These are phyloP conservation scores for Lactarius tabidus DNA, from an alignment of 768 basidiomycete species.

Conservation along the genomic window DNA sequence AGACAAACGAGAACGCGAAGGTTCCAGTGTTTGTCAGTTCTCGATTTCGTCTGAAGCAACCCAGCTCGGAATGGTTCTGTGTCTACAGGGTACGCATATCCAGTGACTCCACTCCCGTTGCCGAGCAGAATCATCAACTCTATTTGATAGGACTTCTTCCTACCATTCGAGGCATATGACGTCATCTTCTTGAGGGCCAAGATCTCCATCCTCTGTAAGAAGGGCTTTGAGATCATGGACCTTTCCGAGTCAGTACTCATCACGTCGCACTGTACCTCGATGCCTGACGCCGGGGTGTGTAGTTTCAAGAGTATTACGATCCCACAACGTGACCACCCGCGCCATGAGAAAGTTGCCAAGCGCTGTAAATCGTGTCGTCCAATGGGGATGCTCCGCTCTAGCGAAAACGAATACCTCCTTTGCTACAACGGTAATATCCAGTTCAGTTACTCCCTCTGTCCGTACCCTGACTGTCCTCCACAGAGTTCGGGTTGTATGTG, in stretches of 20 bases:
- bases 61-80: too few relatives aligned
- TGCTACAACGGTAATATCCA: slow-evolving; percentile 72
- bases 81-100: slow-evolving; percentile 59
- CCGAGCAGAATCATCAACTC: neutral
- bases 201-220: slow-evolving; percentile 88
- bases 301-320: slow-evolving; percentile 89
- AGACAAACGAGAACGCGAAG: slow-evolving; percentile 77
- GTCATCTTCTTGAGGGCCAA: slow-evolving; percentile 90
- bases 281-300: slow-evolving; percentile 13
- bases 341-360: too few relatives aligned
- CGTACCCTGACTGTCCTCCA: slow-evolving; percentile 9
- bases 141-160: slow-evolving; percentile 70
- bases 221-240: slow-evolving; percentile 98
- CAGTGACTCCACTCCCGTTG: neutral
- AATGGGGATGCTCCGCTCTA: slow-evolving; percentile 87
- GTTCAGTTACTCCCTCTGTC: neutral
- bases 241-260: slow-evolving; percentile 67
- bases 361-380: too few relatives aligned
- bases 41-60: slow-evolving; percentile 73
- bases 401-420: slow-evolving; percentile 83
- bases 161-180: slow-evolving; percentile 87
- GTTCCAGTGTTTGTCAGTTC: slow-evolving; percentile 63
- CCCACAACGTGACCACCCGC: slow-evolving; percentile 71
- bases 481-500: too few relatives aligned
- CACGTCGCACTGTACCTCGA: too few relatives aligned